Evolutionary conservation across 2,329 filamentous ascomycete species (phyloP), one percentile per base, ranked within the genome.

Genomic region (Chrysoporthe puriensis): DNA sequence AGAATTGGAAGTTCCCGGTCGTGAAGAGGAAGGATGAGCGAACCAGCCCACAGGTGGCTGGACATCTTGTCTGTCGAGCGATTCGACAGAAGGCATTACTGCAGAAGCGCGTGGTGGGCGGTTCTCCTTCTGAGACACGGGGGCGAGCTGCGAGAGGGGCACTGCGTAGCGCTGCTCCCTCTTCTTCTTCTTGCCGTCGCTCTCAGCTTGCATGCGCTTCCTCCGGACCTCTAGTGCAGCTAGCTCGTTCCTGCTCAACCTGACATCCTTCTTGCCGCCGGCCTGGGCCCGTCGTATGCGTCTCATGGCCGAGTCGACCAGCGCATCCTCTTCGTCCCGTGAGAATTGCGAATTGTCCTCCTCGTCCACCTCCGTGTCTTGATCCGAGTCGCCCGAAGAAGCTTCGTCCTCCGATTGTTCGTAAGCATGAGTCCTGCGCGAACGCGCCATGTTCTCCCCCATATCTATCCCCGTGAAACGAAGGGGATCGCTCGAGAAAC

Each of bases 221-320:
- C 86, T 81, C 73, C 86, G 84, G 70, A 89, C 87, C 76, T 95
- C 91, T 72, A 97, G 84, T 59, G 93, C 94, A 70, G 90, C 91
- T 73, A 97, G 83, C 78, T 97, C 94, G 64, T 91, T 88, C 74
- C 90, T 87, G 73, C 86, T 93, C 71, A 98, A 85, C 76, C 90
- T 91, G 66, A 97, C 92, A 67, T 96, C 92, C 57, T 85, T 83
- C 77, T 90, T 91, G 71, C 94, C 94, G 74, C 88, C 88, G 70
- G 88, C 87, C 76, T 92, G 89, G 18, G 94, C 93, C 71, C 89
- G 87, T 71, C 90, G 88, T 75, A 97, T 96, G 72, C 93, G 90
- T 73, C 90, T 88, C 78, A 96, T 81, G 52, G 94, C 94, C 71
- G 88, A 88, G 71, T 94, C 90, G 71, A 96, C 88, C 73, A 97